These are phyloP conservation scores for Sporothrix inflata DNA, from an alignment of 2,329 filamentous ascomycete genomes.

Conservation along the genomic window DNA sequence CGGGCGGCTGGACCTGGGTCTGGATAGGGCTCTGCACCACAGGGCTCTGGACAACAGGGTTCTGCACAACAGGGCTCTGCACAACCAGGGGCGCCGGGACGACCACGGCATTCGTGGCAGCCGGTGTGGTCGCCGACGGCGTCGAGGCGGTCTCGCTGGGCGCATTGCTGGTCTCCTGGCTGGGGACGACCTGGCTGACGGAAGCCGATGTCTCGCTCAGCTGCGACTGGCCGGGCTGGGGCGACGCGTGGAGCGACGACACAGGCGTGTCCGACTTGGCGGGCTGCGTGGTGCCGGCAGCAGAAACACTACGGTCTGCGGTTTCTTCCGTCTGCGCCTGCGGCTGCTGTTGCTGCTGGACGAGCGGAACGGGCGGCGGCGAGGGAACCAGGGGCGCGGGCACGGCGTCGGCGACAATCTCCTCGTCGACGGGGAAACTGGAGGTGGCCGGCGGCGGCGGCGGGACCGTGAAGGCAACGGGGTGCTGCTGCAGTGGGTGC, in stretches of 20 bases:
- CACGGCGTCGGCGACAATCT: neutral
- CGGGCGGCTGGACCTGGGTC: neutral
- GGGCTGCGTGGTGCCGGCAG: neutral
- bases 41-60: neutral
- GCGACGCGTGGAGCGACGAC: constrained; percentile 29
- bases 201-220: constrained; percentile 11
- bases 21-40: neutral
- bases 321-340: neutral
- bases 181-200: neutral
- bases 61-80: neutral
- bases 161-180: constrained; percentile 13
- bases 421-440: neutral
- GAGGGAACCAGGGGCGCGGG: neutral
- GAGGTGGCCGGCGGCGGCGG: constrained; percentile 11
- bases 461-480: constrained; percentile 12
- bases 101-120: neutral
- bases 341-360: neutral
- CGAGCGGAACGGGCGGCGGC: neutral
- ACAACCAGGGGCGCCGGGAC: neutral
- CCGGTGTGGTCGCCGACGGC: neutral
- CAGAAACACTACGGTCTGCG: neutral
- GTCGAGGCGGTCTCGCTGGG: constrained; percentile 1
- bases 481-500: constrained; percentile 31
- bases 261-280: constrained; percentile 22
- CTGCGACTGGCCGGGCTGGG: constrained; percentile 23